These are phyloP conservation scores for Ustilago trichophora DNA, from an alignment of 1,284 basidiomycete species.

Conservation along the genomic window DNA sequence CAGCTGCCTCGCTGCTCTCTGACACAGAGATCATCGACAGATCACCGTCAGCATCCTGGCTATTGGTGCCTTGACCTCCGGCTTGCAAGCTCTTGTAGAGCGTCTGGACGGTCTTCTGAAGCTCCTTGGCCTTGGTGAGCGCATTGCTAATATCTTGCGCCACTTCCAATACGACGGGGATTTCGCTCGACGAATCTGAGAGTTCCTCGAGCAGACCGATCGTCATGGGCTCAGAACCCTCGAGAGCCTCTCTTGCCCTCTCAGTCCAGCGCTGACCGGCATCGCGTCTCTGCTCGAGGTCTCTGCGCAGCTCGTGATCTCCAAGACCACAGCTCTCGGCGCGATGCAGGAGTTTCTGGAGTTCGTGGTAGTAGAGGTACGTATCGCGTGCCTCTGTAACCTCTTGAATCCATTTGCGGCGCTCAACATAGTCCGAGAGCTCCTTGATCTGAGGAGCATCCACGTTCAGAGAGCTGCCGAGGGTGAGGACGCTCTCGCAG, in stretches of 20 bases:
- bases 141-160: constrained; percentile 30
- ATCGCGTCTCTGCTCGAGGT: constrained; percentile 34
- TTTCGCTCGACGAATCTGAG: constrained; percentile 34
- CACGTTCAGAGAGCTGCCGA: constrained; percentile 80
- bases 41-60: constrained; percentile 23
- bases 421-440: constrained; percentile 78
- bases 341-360: constrained; percentile 76
- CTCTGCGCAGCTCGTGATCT: constrained; percentile 46
- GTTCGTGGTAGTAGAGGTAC: constrained; percentile 55
- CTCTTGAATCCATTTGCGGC: constrained; percentile 74
- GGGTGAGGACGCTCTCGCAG: constrained; percentile 76
- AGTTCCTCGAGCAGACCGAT: constrained; percentile 37
- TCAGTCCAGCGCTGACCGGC: constrained; percentile 50
- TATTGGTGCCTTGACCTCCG: background rate
- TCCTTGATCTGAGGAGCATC: constrained; percentile 77
- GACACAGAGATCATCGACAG: constrained; percentile 42
- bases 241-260: constrained; percentile 19
- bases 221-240: constrained; percentile 8
- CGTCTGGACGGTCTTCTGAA: constrained; percentile 30
- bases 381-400: constrained; percentile 68
- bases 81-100: constrained; percentile 26
- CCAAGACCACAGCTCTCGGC: constrained; percentile 76
- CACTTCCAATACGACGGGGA: constrained; percentile 43
- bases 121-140: constrained; percentile 40
- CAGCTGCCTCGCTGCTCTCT: constrained; percentile 27